Percentiles rank a stretch among this genome's conserved stretches.
phyloP scores from a whole-genome alignment of 805 yeast genomes.

The Candida pseudoglaebosa region DNA sequence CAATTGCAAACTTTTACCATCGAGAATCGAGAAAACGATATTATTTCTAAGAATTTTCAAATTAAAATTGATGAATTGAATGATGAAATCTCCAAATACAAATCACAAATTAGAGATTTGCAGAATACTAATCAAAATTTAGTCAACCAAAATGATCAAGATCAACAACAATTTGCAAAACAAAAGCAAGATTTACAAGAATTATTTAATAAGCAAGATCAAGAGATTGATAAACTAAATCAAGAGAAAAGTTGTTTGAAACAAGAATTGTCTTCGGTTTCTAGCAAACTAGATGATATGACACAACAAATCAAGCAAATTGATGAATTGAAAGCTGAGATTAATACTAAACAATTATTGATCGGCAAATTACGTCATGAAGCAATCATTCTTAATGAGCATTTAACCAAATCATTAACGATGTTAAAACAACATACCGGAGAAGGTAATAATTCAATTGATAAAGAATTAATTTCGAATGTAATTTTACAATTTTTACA shows the following conservation, averaged over 20 bases:
- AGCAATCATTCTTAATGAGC: conserved; percentile 89
- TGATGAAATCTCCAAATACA: conserved; percentile 31
- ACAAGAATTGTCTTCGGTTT: conserved; percentile 10
- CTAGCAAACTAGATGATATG: conserved; percentile 19
- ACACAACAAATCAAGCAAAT: conserved; percentile 24
- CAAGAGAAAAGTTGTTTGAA: conserved; percentile 6
- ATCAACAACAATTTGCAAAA: conserved; percentile 29
- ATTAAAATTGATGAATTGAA: conserved; percentile 42
- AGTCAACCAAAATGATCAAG: conserved; percentile 4
- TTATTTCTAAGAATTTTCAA: conserved; percentile 39
- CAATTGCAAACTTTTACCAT: conserved; percentile 42
- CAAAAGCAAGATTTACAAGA: conserved; percentile 19
- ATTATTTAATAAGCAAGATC: conserved; percentile 22
- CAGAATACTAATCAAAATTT: conserved; percentile 7
- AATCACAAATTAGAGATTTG: conserved; percentile 15
- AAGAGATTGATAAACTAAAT: conserved; percentile 24
- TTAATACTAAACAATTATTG: conserved; percentile 57
- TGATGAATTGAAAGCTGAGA: conserved; percentile 56
- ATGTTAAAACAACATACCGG: conserved; percentile 75
- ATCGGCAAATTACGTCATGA: conserved; percentile 94
- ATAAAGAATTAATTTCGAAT: conserved; percentile 84
- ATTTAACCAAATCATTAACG: conserved; percentile 86
- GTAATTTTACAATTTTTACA: conserved; percentile 79
- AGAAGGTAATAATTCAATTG: conserved; percentile 61
- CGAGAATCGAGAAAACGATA: conserved; percentile 31